These are phyloP conservation scores for Hebeloma cylindrosporum DNA, from an alignment of 768 basidiomycete species.

Conservation along the genomic window DNA sequence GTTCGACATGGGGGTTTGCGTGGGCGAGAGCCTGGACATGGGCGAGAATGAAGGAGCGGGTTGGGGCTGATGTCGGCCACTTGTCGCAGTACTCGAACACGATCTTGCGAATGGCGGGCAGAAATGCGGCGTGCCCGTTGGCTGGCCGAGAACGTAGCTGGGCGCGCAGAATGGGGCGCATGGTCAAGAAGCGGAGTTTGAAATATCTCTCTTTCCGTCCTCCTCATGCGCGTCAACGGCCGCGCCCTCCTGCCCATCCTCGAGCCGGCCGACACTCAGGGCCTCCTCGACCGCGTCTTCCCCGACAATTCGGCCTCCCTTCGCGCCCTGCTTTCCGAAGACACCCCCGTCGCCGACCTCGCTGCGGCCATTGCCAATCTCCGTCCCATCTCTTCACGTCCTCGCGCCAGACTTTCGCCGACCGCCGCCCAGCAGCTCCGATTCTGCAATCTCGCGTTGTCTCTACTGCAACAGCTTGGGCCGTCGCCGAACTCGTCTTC, in stretches of 20 bases:
- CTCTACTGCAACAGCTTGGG: conserved; percentile 72
- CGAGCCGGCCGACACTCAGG: conserved; percentile 56
- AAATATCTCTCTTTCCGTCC: conserved; percentile 31
- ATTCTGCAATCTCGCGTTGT: conserved; percentile 73
- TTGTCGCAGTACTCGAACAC: conserved; percentile 89
- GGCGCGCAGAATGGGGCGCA: conserved; percentile 38
- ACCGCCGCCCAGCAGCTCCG: conserved; percentile 68
- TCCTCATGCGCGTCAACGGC: conserved; percentile 18
- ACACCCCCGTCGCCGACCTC: conserved; percentile 16
- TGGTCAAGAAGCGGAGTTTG: conserved; percentile 29
- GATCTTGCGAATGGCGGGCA: conserved; percentile 80
- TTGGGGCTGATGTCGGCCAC: conserved; percentile 72
- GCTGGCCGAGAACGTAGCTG: conserved; percentile 56
- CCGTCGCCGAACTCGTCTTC: conserved; percentile 41
- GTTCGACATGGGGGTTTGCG: conserved; percentile 78
- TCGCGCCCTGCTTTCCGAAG: conserved; percentile 19
- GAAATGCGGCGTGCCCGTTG: conserved; percentile 73
- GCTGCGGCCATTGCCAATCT: conserved; percentile 68
- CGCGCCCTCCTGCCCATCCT: conserved; percentile 22
- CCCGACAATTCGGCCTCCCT: conserved; percentile 38
- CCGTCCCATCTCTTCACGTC: conserved; percentile 64
- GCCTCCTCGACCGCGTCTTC: conserved; percentile 78
- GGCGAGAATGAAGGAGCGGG: conserved; percentile 67
- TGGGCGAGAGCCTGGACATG: conserved; percentile 65
- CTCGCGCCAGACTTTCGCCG: conserved; percentile 60